Percentiles rank a stretch among this genome's conserved stretches.
phyloP scores from a whole-genome alignment of 768 basidiomycete genomes.

The Chalciporus pseudorubinellus region DNA sequence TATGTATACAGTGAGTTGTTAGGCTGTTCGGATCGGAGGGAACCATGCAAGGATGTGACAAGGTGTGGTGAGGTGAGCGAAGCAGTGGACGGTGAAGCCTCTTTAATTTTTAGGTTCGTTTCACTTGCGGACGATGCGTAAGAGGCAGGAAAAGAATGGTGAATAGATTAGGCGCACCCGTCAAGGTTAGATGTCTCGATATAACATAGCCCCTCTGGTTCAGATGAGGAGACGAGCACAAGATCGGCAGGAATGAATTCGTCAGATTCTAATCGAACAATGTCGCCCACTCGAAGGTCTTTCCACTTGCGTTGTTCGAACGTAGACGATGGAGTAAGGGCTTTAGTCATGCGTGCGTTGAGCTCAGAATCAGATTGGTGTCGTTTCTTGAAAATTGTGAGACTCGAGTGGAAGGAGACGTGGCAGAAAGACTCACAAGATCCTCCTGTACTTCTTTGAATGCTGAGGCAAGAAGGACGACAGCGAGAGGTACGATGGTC shows the following conservation, averaged over 20 bases:
- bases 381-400: conserved; percentile 67
- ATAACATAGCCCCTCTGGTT: conserved; percentile 96
- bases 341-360: conserved; percentile 79
- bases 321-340: conserved; percentile 57
- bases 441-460: conserved; percentile 97
- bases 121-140: conserved; percentile 50
- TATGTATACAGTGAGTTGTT: conserved; percentile 98
- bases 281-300: conserved; percentile 86
- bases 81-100: conserved; percentile 82
- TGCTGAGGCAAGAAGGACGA: conserved; percentile 89
- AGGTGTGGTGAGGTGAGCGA: conserved; percentile 73
- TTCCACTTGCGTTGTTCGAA: conserved; percentile 85
- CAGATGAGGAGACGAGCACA: conserved; percentile 81
- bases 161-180: conserved; percentile 53
- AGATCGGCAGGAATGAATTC: conserved; percentile 97
- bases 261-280: conserved; percentile 86
- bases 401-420: not conserved
- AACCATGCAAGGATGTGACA: conserved; percentile 72
- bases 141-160: not conserved
- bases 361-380: conserved; percentile 93
- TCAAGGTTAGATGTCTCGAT: conserved; percentile 98
- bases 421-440: conserved; percentile 39
- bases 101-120: conserved; percentile 99
- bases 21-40: conserved; percentile 91
- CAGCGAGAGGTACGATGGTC: conserved; percentile 85